A percentile compares a stretch with the other conserved stretches of the same genome.
These are phyloP conservation scores for Agroathelia rolfsii DNA, from an alignment of 1,284 basidiomycete genomes.

Conservation along the genomic window DNA sequence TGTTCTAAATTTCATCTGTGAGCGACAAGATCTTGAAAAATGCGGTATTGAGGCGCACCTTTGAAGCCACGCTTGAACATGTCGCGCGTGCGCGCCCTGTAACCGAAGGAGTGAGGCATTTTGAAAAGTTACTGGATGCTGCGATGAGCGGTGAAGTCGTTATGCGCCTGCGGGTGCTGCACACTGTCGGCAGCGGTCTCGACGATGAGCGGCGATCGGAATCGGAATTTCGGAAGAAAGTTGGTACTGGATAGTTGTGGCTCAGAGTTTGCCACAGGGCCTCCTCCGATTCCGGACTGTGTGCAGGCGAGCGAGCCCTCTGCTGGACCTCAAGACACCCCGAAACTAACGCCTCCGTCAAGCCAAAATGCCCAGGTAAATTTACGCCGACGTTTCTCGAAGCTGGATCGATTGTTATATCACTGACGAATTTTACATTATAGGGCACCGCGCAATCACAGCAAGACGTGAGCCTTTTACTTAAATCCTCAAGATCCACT, in stretches of 20 bases:
- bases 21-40: constrained; percentile 5
- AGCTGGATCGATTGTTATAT: constrained; percentile 9
- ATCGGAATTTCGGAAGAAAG: constrained; percentile 19
- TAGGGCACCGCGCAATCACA: constrained; percentile 82
- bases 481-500: constrained; percentile 56
- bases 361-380: constrained; percentile 76
- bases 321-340: constrained; percentile 18
- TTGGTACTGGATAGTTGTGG: constrained; percentile 35
- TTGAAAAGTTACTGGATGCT: constrained; percentile 40
- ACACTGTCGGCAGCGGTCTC: constrained; percentile 38
- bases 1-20: constrained; percentile 52
- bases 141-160: constrained; percentile 15
- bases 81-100: constrained; percentile 98
- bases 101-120: constrained; percentile 99
- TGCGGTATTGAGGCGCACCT: constrained; percentile 39
- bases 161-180: constrained; percentile 22
- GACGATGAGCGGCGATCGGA: constrained; percentile 36
- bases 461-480: constrained; percentile 77
- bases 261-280: no score
- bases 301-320: constrained; percentile 7
- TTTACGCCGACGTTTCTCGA: no score
- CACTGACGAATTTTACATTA: constrained; percentile 26
- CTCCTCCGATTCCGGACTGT: constrained; percentile 7
- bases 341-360: constrained; percentile 40
- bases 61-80: constrained; percentile 99